Percentiles rank a stretch among this genome's conserved stretches.
Conservation (phyloP, 495 filamentous ascomycete genomes). For the Aspergillus wentii region DNA sequence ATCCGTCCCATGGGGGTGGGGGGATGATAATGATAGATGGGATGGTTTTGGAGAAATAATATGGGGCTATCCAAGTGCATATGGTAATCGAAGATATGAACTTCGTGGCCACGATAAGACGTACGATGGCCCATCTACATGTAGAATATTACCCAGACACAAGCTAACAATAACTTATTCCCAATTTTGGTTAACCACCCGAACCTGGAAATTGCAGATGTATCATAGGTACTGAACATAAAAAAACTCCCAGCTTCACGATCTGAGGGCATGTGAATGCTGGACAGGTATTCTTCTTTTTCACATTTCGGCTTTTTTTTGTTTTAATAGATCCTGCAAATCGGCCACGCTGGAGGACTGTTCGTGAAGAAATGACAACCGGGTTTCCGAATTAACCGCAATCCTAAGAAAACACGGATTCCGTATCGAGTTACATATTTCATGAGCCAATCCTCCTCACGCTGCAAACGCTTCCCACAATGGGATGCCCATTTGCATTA, state of each 20-base stretch:
- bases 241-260: conserved; percentile 32
- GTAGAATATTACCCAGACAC: too few relatives aligned
- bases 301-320: conserved; percentile 31
- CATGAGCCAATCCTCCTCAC: conserved; percentile 32
- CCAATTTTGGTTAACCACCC: conserved; percentile 32
- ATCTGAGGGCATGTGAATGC: conserved; percentile 24
- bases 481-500: conserved; percentile 34
- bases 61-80: too few relatives aligned
- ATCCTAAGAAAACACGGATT: conserved; percentile 31
- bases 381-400: conserved; percentile 34
- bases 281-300: conserved; percentile 39
- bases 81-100: too few relatives aligned
- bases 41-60: too few relatives aligned
- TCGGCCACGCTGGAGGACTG: conserved; percentile 29
- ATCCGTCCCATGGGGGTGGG: too few relatives aligned
- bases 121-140: too few relatives aligned
- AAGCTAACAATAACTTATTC: too few relatives aligned
- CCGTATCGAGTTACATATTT: conserved; percentile 41
- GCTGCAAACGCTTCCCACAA: conserved; percentile 16
- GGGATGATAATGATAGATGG: too few relatives aligned
- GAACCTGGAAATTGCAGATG: conserved; percentile 33
- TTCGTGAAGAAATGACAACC: conserved; percentile 31
- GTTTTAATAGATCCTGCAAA: conserved; percentile 27
- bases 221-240: conserved; percentile 44
- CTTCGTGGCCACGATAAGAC: too few relatives aligned